Base-by-base conservation (phyloP, 164 flowering plant genomes). In the Malania oleifera region DNA sequence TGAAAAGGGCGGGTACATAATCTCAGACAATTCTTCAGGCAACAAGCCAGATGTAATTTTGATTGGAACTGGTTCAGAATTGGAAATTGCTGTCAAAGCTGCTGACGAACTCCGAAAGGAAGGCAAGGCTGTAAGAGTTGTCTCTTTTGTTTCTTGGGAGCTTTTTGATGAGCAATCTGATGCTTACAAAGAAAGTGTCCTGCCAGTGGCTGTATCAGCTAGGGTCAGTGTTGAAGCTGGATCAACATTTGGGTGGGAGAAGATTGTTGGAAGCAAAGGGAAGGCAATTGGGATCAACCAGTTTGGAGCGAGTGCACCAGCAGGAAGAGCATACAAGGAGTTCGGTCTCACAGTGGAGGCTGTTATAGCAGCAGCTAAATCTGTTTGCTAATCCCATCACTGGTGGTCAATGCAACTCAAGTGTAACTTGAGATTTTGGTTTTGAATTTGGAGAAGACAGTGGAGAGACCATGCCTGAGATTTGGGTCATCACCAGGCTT, bases 251-350 rank as follows among this genome's bases (percentile, higher is more conserved):
- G 96, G 99, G 48, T 95, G 99, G 99, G 67, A 44, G 40, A 86
- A 82, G 79, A 64, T 82, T 57, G 87, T 91, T 31, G 96, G 96
- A 61, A 37, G 67, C 67, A 74, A 74, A 65, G 99, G 99, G 25
- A 86, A 88, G 79, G 73, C 95, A 0, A 84, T 95, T 24, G 99
- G 99, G 0, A 84, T 95, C 29, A 95, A 95, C 67, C 65, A 72
- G 17, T 95, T 90, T 62, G 99, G 99, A 1, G 97, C 99, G 0
- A 86, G 96, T 77, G 99, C 99, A 39, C 99, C 99, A 3, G 99
- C 97, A 1, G 83, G 83, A 1, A 86, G 65, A 55, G 77, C 91
- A 59, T 91, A 91, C 93, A 83, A 91, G 83, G 99, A 88, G 68
- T 89, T 70, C 11, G 99, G 99, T 23, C 43, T 95, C 10, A 85